Conservation (phyloP, 805 yeast species). For the Kodamaea neixiangensis region DNA sequence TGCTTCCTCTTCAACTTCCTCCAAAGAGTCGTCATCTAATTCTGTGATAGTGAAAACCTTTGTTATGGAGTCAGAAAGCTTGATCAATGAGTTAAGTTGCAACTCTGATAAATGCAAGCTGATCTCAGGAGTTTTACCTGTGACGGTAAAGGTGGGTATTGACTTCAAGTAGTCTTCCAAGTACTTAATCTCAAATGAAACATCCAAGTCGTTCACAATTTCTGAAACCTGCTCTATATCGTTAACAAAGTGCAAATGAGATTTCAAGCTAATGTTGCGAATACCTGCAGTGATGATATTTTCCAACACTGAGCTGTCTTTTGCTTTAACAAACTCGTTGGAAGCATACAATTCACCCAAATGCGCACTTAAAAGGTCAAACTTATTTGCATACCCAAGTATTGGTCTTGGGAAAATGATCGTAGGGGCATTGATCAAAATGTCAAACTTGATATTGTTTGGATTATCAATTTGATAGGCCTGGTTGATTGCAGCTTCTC, state of each 20-base stretch:
- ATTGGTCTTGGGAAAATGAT: constrained; percentile 70
- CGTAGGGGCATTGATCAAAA: constrained; percentile 78
- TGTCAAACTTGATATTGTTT: constrained; percentile 65
- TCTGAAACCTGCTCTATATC: constrained; percentile 54
- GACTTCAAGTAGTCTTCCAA: constrained; percentile 39
- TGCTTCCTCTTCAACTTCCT: constrained; percentile 64
- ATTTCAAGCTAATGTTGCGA: constrained; percentile 66
- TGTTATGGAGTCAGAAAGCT: constrained; percentile 57
- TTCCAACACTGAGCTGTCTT: constrained; percentile 25
- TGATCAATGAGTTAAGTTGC: constrained; percentile 60
- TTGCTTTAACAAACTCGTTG: constrained; percentile 52
- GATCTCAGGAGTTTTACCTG: constrained; percentile 63
- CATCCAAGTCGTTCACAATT: constrained; percentile 65
- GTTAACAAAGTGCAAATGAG: constrained; percentile 54
- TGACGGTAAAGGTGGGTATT: constrained; percentile 51
- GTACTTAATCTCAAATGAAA: constrained; percentile 60
- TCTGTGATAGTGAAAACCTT: constrained; percentile 50
- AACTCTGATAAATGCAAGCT: constrained; percentile 69
- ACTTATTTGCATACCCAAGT: constrained; percentile 37
- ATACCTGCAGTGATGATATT: constrained; percentile 71
- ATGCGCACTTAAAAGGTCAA: constrained; percentile 67
- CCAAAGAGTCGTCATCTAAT: constrained; percentile 38
- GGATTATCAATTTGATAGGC: constrained; percentile 65
- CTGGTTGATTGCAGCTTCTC: constrained; percentile 85
- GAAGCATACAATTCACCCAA: constrained; percentile 79